These are phyloP conservation scores for Pestalotiopsis sp. DNA, from an alignment of 2,329 filamentous ascomycete genomes.

Conservation along the genomic window DNA sequence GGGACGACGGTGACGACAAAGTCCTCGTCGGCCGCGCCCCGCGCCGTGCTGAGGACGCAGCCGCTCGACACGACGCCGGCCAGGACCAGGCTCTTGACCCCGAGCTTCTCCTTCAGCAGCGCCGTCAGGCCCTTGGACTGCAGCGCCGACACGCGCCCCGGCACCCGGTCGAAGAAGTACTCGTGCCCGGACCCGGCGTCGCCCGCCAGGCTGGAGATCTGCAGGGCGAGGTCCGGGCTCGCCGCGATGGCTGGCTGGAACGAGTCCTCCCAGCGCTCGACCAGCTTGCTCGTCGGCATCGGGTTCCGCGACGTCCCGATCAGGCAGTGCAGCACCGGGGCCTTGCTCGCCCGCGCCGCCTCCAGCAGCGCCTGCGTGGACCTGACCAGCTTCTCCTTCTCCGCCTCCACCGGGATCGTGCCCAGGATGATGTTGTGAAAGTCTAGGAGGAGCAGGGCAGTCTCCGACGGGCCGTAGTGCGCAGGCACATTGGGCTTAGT, in stretches of 20 bases:
- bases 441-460: slow-evolving; percentile 21
- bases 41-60: slow-evolving; percentile 17
- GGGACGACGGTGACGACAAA: slow-evolving; percentile 21
- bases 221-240: slow-evolving; percentile 13
- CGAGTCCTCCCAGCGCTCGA: slow-evolving; percentile 13
- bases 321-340: slow-evolving; percentile 21
- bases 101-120: slow-evolving; percentile 16
- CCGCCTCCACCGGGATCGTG: slow-evolving; percentile 11
- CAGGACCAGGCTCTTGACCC: slow-evolving; percentile 17
- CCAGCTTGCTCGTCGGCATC: slow-evolving; percentile 15
- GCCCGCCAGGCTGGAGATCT: slow-evolving; percentile 14
- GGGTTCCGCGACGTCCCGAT: slow-evolving; percentile 13
- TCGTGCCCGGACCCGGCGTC: slow-evolving; percentile 5
- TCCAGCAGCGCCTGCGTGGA: slow-evolving; percentile 16
- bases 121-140: slow-evolving; percentile 13
- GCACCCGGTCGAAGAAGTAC: slow-evolving; percentile 6
- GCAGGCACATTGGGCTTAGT: slow-evolving; percentile 8
- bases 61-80: slow-evolving; percentile 19
- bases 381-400: slow-evolving; percentile 13
- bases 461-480: slow-evolving; percentile 15
- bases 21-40: slow-evolving; percentile 17
- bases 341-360: slow-evolving; percentile 18
- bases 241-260: slow-evolving; percentile 17
- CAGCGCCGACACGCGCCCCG: slow-evolving; percentile 16
- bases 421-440: slow-evolving; percentile 17